These are phyloP conservation scores for Fusarium citri DNA, from an alignment of 2,329 filamentous ascomycete genomes.

Conservation along the genomic window DNA sequence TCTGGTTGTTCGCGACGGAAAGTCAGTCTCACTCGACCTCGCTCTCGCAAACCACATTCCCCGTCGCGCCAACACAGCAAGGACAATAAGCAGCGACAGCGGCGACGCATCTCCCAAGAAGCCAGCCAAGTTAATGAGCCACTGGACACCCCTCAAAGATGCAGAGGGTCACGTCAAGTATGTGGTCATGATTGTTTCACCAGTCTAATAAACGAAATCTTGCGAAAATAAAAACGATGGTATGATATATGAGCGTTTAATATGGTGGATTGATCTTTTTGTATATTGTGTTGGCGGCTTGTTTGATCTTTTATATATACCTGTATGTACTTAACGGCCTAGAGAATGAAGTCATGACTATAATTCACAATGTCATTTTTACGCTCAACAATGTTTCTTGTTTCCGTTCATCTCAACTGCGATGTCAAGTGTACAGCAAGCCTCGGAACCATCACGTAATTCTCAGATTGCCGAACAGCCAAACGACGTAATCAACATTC, in stretches of 20 bases:
- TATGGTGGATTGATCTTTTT: constrained; percentile 2
- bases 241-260: constrained; percentile 6
- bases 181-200: constrained; percentile 41
- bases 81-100: constrained; percentile 28
- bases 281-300: constrained; percentile 15
- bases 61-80: constrained; percentile 40
- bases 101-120: constrained; percentile 35
- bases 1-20: constrained; percentile 52
- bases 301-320: constrained; percentile 29
- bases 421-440: neutral
- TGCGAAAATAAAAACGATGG: neutral
- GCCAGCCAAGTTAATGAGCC: constrained; percentile 45
- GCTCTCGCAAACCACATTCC: constrained; percentile 46
- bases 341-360: constrained; percentile 39
- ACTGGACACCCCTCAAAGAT: constrained; percentile 47
- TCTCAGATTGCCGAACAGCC: too few species aligned
- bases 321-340: constrained; percentile 33
- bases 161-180: constrained; percentile 41
- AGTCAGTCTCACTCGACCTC: constrained; percentile 50
- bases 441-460: too few species aligned
- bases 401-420: neutral
- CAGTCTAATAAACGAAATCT: constrained; percentile 10
- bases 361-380: constrained; percentile 14
- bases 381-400: neutral
- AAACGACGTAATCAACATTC: neutral